Conservation (phyloP, 371 early-diverging fungal species). For the Saksenaea vasiformis region DNA sequence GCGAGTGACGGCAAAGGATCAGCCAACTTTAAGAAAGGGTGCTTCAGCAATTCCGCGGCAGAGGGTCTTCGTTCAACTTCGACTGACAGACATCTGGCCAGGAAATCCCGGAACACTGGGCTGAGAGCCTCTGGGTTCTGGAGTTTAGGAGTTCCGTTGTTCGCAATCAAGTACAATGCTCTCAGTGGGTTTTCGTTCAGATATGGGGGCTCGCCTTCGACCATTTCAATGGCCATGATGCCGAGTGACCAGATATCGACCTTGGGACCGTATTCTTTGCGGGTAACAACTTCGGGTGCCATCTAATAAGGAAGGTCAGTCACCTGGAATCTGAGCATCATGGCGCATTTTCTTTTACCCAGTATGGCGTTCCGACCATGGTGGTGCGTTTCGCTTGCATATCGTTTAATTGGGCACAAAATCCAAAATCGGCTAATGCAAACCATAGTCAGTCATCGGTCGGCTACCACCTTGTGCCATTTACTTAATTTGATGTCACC, state of each 20-base stretch:
- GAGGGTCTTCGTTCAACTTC: slow-evolving; percentile 85
- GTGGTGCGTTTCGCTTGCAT: slow-evolving; percentile 81
- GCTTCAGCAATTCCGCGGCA: slow-evolving; percentile 79
- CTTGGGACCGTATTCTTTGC: slow-evolving; percentile 91
- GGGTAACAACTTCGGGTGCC: slow-evolving; percentile 95
- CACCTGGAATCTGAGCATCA: not conserved
- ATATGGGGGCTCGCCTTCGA: slow-evolving; percentile 95
- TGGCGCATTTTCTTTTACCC: slow-evolving; percentile 32
- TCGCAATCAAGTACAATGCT: slow-evolving; percentile 94
- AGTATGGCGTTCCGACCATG: slow-evolving; percentile 93
- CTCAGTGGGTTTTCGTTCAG: slow-evolving; percentile 90
- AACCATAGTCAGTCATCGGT: slow-evolving; percentile 12
- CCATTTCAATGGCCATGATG: slow-evolving; percentile 94
- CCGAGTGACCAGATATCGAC: slow-evolving; percentile 98
- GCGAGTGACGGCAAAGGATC: slow-evolving; percentile 85
- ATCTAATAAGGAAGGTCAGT: slow-evolving; percentile 50
- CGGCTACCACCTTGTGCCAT: slow-evolving; percentile 13
- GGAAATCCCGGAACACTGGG: slow-evolving; percentile 81
- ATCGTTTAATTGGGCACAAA: slow-evolving; percentile 90
- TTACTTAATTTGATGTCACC: slow-evolving; percentile 93
- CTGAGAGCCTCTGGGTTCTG: slow-evolving; percentile 88
- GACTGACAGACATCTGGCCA: slow-evolving; percentile 82
- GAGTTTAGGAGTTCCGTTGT: slow-evolving; percentile 92
- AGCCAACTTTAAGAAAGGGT: slow-evolving; percentile 88
- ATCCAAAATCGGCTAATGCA: slow-evolving; percentile 87